These are phyloP conservation scores for Globisporangium perplexum DNA, from an alignment of 352 stramenopile genomes.

Conservation along the genomic window DNA sequence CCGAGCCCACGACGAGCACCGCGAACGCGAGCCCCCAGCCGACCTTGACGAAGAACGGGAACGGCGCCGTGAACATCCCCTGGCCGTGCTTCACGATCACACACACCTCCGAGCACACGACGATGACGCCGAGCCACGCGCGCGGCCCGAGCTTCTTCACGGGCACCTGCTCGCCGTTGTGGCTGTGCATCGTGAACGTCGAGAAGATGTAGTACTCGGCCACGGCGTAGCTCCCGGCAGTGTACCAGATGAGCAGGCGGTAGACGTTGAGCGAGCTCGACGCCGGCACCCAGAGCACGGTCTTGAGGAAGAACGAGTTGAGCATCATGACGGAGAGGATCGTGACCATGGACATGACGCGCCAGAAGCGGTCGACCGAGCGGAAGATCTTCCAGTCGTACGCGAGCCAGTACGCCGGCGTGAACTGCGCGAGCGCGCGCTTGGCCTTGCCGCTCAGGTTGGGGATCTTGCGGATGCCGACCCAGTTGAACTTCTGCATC, in stretches of 20 bases:
- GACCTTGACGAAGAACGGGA: constrained; percentile 73
- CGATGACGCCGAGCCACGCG: constrained; percentile 76
- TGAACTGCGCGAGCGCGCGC: constrained; percentile 86
- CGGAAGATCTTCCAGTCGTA: constrained; percentile 94
- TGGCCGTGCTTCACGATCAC: constrained; percentile 82
- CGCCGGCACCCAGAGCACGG: constrained; percentile 85
- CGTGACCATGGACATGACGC: constrained; percentile 86
- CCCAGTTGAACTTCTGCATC: constrained; percentile 88
- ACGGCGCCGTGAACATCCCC: constrained; percentile 86
- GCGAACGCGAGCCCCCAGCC: constrained; percentile 73
- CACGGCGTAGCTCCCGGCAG: constrained; percentile 80
- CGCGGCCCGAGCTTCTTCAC: constrained; percentile 80
- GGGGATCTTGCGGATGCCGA: constrained; percentile 83
- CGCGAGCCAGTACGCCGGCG: constrained; percentile 85
- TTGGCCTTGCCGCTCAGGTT: constrained; percentile 74
- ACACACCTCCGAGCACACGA: constrained; percentile 70
- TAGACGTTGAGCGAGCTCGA: constrained; percentile 81
- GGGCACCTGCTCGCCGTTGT: constrained; percentile 36
- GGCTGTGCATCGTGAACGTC: constrained; percentile 74
- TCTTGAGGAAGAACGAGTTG: constrained; percentile 96
- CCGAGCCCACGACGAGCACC: constrained; percentile 70
- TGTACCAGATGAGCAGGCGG: constrained; percentile 78
- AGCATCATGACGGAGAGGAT: constrained; percentile 93
- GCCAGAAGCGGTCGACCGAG: constrained; percentile 87
- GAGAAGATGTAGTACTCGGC: constrained; percentile 90